Conservation (phyloP, 306 rosid genomes). For the Ceratonia siliqua region DNA sequence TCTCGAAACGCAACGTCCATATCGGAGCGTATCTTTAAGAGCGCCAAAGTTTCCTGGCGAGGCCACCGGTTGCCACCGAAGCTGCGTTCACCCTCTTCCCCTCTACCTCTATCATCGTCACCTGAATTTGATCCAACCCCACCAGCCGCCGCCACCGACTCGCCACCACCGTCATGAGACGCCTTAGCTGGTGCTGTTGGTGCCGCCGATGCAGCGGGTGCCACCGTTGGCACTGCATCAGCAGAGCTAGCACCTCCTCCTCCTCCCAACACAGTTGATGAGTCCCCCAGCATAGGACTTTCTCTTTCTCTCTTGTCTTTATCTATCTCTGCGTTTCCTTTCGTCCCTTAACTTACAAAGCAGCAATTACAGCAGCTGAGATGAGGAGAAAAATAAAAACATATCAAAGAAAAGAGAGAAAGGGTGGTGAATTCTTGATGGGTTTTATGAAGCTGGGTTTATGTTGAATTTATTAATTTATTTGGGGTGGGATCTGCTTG, state of each 20-base stretch:
- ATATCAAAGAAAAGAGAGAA: conserved; percentile 6
- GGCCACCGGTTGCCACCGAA: conserved; percentile 97
- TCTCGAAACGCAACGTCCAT: conserved; percentile 90
- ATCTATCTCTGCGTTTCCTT: not conserved
- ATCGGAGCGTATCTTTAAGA: conserved; percentile 82
- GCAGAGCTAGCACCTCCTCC: conserved; percentile 46
- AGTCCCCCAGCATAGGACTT: conserved; percentile 71
- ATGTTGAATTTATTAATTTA: conserved; percentile 67
- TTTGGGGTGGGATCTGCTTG: conserved; percentile 67
- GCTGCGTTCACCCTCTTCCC: conserved; percentile 70
- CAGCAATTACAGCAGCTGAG: conserved; percentile 60
- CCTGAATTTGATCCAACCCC: conserved; percentile 68
- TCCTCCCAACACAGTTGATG: conserved; percentile 38
- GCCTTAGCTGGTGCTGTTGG: not conserved
- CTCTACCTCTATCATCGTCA: conserved; percentile 56
- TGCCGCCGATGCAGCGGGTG: not conserved
- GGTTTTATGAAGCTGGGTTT: conserved; percentile 51
- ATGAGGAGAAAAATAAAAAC: conserved; percentile 40
- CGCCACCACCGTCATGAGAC: conserved; percentile 15
- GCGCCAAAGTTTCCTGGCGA: conserved; percentile 81
- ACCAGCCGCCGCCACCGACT: not conserved
- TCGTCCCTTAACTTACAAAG: conserved; percentile 17
- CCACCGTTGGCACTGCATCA: conserved; percentile 39
- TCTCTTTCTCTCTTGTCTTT: conserved; percentile 9
- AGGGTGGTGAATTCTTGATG: conserved; percentile 74